Evolutionary conservation across 179 eudicot genomes (phyloP), one percentile per base, ranked within the genome.

Genomic region (Corrigiola litoralis): DNA sequence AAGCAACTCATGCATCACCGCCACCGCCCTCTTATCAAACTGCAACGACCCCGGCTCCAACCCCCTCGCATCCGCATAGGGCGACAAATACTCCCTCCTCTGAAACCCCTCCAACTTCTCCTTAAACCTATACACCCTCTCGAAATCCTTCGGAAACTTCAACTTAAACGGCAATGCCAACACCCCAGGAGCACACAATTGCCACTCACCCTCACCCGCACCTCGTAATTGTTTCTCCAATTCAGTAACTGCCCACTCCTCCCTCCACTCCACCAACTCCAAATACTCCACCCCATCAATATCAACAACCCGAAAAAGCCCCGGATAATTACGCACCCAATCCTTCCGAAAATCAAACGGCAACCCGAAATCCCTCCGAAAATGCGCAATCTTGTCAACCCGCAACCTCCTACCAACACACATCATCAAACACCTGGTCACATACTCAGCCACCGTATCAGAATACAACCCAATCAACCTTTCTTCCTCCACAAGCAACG

Each of bases 1-100:
- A 56, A 92, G 92, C 86, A 92, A 51, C 58, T 92, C 98, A 31
- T 92, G 98, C 95, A 92, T 87, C 44, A 92, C 78, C 0, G 98
- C 95, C 49, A 92, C 86, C 4, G 92, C 95, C 72, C 98, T 77
- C 68, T 92, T 92, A 75, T 92, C 92, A 54, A 85, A 92, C 74
- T 92, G 96, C 2, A 20, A 69, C n/a, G 97, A 85, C 18, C 98
- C 97, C 0, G 91, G 79, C 72, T 62, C 61, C 28, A 90, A 82
- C 48, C 71, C 89, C 11, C 74, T 72, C 16, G 85, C 90, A 84
- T 94, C 91, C 2, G 91, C 91, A 70, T 94, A 94, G 0, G 99
- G 99, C 21, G 99, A 94, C 58, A 84, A 60, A 76, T 90, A 94
- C 58, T 72, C 78, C 72, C 87, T 79, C 58, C 79, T 76, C 77